phyloP scores from a whole-genome alignment of 129 eudicot species.

The Solidago caesia region DNA sequence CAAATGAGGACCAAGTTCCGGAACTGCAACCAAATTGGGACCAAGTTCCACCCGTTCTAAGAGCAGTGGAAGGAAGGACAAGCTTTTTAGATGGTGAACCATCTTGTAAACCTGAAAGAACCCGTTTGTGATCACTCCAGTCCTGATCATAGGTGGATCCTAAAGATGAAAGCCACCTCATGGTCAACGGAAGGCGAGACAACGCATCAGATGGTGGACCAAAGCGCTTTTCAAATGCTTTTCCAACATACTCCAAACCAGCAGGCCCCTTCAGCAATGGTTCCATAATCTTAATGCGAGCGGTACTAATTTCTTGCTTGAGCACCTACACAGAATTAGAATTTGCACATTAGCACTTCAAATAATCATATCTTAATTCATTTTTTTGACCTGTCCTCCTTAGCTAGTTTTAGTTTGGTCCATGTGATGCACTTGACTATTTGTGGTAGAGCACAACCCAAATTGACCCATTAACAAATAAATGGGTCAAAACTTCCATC shows the following conservation, averaged over 20 bases:
- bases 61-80: slow-evolving; percentile 59
- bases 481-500: not conserved
- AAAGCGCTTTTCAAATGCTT: slow-evolving; percentile 65
- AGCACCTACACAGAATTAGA: slow-evolving; percentile 43
- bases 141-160: slow-evolving; percentile 42
- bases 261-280: slow-evolving; percentile 91
- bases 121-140: slow-evolving; percentile 61
- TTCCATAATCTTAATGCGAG: slow-evolving; percentile 74
- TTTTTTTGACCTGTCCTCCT: too few species aligned
- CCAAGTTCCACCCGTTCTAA: slow-evolving; percentile 92
- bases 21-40: too few species aligned
- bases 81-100: slow-evolving; percentile 33
- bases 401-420: not conserved
- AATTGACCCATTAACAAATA: not conserved
- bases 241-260: slow-evolving; percentile 67
- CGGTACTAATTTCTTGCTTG: slow-evolving; percentile 84
- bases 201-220: slow-evolving; percentile 74
- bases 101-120: slow-evolving; percentile 42
- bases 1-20: too few species aligned
- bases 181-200: slow-evolving; percentile 61
- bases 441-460: not conserved
- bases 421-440: not conserved
- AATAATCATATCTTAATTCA: too few species aligned
- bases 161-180: slow-evolving; percentile 60
- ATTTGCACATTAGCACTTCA: not conserved